Percentiles rank a stretch among this genome's conserved stretches.
phyloP scores from a whole-genome alignment of 1,284 basidiomycete genomes.

The Hymenochaete sp. region DNA sequence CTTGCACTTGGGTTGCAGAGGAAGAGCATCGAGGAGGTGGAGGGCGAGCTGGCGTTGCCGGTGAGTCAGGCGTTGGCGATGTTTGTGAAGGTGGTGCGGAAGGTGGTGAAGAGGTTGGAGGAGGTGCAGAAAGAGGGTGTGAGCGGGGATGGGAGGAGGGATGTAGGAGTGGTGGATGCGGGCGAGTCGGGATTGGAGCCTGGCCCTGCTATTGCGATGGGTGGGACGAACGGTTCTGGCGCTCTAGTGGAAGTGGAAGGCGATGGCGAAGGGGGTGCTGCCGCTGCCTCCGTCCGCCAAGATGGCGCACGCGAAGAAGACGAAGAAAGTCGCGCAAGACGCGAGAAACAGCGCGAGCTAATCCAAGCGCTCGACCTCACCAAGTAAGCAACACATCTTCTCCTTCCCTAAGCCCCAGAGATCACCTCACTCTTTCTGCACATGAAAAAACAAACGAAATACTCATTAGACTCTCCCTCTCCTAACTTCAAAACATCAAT shows the following conservation, averaged over 20 bases:
- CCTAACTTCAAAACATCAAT: conserved; percentile 1
- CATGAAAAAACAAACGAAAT: too few relatives aligned
- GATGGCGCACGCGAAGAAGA: conserved; percentile 35
- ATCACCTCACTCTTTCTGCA: too few relatives aligned
- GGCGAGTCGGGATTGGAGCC: conserved; percentile 15
- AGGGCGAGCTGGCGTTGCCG: conserved; percentile 78
- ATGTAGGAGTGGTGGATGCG: too few relatives aligned
- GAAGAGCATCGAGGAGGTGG: conserved; percentile 85
- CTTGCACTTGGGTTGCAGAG: conserved; percentile 87
- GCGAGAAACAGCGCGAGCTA: conserved; percentile 74
- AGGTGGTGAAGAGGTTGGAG: conserved; percentile 72
- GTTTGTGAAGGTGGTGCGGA: conserved; percentile 86
- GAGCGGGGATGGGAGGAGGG: conserved; percentile 46
- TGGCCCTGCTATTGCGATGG: conserved; percentile 16
- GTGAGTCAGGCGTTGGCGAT: conserved; percentile 85
- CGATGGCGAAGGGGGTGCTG: conserved; percentile 37
- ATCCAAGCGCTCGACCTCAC: conserved; percentile 78
- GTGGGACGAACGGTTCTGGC: conserved; percentile 29
- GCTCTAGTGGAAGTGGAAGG: conserved; percentile 37
- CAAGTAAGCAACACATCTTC: conserved; percentile 53
- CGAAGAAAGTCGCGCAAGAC: conserved; percentile 29
- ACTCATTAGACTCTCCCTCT: conserved; percentile 23
- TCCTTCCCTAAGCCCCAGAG: conserved; percentile 8
- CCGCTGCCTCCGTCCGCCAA: conserved; percentile 62
- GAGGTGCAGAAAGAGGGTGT: conserved; percentile 79